phyloP scores from a whole-genome alignment of 2,329 filamentous ascomycete species.

The Knufia petricola region DNA sequence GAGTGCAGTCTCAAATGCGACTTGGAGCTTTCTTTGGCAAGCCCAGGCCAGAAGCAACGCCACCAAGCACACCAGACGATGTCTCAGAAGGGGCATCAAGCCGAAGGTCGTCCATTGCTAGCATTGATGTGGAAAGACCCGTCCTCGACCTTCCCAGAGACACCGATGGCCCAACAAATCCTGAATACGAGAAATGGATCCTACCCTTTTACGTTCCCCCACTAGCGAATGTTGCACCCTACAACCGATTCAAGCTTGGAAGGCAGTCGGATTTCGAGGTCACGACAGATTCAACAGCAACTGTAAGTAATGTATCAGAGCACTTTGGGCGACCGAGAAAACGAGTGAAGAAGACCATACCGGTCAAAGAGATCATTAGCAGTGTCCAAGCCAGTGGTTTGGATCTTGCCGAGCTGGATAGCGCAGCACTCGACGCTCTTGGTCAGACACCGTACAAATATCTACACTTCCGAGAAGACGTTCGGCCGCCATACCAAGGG shows the following conservation, averaged over 20 bases:
- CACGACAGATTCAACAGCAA: slow-evolving; percentile 17
- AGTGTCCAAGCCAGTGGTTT: slow-evolving; percentile 24
- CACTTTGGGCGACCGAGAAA: background rate
- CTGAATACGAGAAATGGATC: slow-evolving; percentile 62
- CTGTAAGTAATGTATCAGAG: background rate
- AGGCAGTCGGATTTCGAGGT: slow-evolving; percentile 11
- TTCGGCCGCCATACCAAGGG: slow-evolving; percentile 53
- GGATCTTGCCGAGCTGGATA: slow-evolving; percentile 29
- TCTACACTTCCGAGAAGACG: slow-evolving; percentile 52
- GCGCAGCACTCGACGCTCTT: slow-evolving; percentile 6
- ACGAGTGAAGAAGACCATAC: slow-evolving; percentile 24
- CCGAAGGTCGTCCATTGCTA: slow-evolving; percentile 21
- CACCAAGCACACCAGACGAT: slow-evolving; percentile 17
- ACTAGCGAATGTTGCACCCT: slow-evolving; percentile 60
- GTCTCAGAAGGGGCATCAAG: slow-evolving; percentile 19
- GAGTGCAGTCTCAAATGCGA: slow-evolving; percentile 38
- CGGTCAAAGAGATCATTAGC: slow-evolving; percentile 52
- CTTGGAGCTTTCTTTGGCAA: slow-evolving; percentile 43
- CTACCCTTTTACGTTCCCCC: slow-evolving; percentile 71
- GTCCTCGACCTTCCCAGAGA: slow-evolving; percentile 26
- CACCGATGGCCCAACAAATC: slow-evolving; percentile 20
- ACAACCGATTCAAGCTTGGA: slow-evolving; percentile 26
- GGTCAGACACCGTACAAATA: slow-evolving; percentile 44
- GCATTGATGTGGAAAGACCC: slow-evolving; percentile 16
- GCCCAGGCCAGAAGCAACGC: slow-evolving; percentile 26